These are phyloP conservation scores for Geotrichum klebahnii DNA, from an alignment of 1,139 yeast species.

Conservation along the genomic window DNA sequence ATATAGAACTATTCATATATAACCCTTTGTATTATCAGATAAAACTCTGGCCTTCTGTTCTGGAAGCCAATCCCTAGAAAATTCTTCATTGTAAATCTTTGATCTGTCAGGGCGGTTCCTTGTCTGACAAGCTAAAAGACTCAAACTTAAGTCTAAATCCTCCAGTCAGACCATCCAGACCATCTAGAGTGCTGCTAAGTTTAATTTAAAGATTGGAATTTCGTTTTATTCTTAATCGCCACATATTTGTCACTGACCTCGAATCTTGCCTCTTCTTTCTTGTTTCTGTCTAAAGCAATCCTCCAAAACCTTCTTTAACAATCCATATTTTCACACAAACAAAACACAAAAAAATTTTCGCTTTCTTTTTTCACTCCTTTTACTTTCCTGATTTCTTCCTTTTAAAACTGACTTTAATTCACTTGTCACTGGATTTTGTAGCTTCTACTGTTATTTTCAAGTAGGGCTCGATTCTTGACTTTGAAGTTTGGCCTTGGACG, in stretches of 20 bases:
- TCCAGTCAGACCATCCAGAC: no score
- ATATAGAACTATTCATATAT: no score
- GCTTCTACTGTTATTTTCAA: neutral
- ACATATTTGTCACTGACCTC: neutral
- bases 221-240: neutral
- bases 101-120: no score
- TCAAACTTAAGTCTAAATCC: no score
- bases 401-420: neutral
- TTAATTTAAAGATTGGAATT: neutral
- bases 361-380: neutral
- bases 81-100: no score
- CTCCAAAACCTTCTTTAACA: constrained; percentile 1
- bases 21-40: no score
- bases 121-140: no score
- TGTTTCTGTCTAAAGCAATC: neutral
- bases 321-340: neutral
- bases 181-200: no score
- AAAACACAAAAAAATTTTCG: constrained; percentile 2
- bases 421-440: neutral
- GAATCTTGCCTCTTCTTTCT: neutral
- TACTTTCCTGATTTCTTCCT: neutral
- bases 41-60: no score
- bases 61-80: no score
- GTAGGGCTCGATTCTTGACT: constrained; percentile 4
- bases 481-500: neutral